phyloP scores from a whole-genome alignment of 2,329 filamentous ascomycete genomes.

The Diaporthe caulivora region DNA sequence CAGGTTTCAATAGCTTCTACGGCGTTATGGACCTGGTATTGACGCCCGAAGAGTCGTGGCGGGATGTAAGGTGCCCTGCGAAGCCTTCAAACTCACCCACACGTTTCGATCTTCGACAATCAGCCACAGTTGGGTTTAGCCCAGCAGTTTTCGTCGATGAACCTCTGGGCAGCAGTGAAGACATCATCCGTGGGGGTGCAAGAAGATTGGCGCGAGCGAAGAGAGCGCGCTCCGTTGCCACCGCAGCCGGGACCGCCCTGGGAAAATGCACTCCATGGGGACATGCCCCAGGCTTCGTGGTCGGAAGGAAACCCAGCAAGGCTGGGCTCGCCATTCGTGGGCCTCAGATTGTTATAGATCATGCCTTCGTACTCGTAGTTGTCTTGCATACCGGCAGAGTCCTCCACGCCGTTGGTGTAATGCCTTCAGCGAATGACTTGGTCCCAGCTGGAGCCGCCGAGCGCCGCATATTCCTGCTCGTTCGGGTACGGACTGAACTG shows the following conservation, averaged over 20 bases:
- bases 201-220: background rate
- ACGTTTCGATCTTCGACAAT: background rate
- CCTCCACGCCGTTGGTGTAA: background rate
- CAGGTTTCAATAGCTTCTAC: background rate
- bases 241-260: background rate
- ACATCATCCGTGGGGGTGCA: background rate
- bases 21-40: background rate
- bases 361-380: background rate
- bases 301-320: slow-evolving; percentile 3
- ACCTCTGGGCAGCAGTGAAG: background rate
- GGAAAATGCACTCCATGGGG: slow-evolving; percentile 24
- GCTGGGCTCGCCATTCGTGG: slow-evolving; percentile 10
- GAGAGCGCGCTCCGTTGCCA: background rate
- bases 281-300: background rate
- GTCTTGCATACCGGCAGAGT: background rate
- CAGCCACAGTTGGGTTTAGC: background rate
- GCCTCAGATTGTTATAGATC: background rate
- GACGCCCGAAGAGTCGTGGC: background rate
- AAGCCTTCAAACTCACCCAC: background rate
- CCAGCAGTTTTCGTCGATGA: slow-evolving; percentile 16
- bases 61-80: background rate
- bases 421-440: slow-evolving; percentile 21
- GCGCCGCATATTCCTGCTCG: slow-evolving; percentile 7
- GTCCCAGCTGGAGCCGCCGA: slow-evolving; percentile 24
- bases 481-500: slow-evolving; percentile 18